These are phyloP conservation scores for Irpex lacteus DNA, from an alignment of 1,284 basidiomycete species.

Conservation along the genomic window DNA sequence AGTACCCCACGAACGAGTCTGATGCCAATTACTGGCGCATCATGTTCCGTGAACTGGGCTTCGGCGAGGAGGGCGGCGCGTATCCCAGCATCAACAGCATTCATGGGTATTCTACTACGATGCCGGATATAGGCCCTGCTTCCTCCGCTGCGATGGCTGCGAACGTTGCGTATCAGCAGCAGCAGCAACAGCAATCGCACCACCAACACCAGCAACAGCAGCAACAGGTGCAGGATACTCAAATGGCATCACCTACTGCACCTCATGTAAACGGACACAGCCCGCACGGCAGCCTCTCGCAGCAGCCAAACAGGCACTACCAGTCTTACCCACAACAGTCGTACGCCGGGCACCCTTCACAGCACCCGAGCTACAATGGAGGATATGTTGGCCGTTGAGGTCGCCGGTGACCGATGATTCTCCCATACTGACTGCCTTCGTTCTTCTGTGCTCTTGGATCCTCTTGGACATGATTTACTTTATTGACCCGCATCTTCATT, in stretches of 20 bases:
- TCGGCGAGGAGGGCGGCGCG: conserved; percentile 20
- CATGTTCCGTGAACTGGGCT: conserved; percentile 70
- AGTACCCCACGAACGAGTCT: conserved; percentile 36
- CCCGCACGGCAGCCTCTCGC: neutral
- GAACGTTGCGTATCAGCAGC: neutral
- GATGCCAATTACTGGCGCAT: conserved; percentile 67
- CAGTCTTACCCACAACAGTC: conserved; percentile 14
- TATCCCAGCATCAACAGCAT: conserved; percentile 4
- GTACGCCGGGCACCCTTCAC: conserved; percentile 8
- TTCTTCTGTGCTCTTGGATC: neutral
- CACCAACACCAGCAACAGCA: neutral
- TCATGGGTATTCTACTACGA: conserved; percentile 4
- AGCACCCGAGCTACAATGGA: conserved; percentile 2
- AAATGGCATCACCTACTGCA: neutral
- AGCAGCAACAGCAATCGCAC: neutral
- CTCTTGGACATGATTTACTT: neutral
- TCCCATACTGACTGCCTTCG: neutral
- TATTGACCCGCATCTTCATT: neutral
- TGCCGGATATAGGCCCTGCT: conserved; percentile 10
- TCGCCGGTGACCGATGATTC: neutral
- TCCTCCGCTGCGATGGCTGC: neutral
- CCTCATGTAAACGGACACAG: neutral
- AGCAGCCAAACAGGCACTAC: conserved; percentile 4
- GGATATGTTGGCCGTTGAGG: conserved; percentile 8
- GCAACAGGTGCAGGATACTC: neutral